A percentile compares a stretch with the other conserved stretches of the same genome.
Evolutionary conservation across 345 rosid genomes (phyloP).

Genomic region (Bruguiera parviflora): DNA sequence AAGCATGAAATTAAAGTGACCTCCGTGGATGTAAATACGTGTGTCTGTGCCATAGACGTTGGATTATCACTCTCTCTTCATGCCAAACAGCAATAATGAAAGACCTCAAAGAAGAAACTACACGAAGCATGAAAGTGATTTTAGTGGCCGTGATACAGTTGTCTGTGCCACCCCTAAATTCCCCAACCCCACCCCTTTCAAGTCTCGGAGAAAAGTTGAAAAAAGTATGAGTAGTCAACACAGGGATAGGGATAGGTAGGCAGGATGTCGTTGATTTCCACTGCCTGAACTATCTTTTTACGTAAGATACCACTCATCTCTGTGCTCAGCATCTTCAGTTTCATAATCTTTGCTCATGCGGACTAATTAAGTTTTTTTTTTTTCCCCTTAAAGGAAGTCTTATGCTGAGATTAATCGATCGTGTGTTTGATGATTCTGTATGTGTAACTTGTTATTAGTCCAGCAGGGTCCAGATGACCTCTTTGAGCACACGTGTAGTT

Average conservation of each 20-base stretch:
- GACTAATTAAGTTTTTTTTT: too few species aligned
- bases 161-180: background rate
- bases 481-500: too few species aligned
- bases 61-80: background rate
- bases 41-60: constrained; percentile 7
- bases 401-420: too few species aligned
- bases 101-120: constrained; percentile 9
- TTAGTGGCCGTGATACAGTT: constrained; percentile 19
- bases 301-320: too few species aligned
- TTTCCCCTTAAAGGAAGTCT: too few species aligned
- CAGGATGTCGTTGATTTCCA: background rate
- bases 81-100: background rate
- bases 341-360: too few species aligned
- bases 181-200: too few species aligned
- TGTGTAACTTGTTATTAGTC: too few species aligned
- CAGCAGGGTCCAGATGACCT: too few species aligned
- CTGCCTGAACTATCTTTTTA: too few species aligned
- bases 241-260: constrained; percentile 4
- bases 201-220: background rate
- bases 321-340: too few species aligned
- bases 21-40: constrained; percentile 1
- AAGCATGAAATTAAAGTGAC: constrained; percentile 17
- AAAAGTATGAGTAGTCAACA: background rate
- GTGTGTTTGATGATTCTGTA: too few species aligned
- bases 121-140: constrained; percentile 11